A percentile compares a stretch with the other conserved stretches of the same genome.
Evolutionary conservation across 2,329 filamentous ascomycete genomes (phyloP).

Genomic region (Epichloe bromicola): DNA sequence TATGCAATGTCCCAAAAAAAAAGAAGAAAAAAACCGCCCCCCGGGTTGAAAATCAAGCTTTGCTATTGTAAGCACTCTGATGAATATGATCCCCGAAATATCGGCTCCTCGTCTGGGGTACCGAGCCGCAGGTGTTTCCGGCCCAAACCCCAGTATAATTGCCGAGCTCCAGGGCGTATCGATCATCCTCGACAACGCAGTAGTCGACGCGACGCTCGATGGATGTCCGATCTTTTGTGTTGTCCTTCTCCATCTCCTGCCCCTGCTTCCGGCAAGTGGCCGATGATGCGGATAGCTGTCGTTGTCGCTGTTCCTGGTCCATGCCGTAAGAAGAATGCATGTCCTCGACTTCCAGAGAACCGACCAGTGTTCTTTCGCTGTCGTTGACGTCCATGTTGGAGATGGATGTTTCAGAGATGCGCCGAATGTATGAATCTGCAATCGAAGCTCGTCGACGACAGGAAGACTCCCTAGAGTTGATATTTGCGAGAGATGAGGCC

Average conservation of each 20-base stretch:
- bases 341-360: not conserved
- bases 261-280: not conserved
- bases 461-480: not conserved
- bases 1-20: not conserved
- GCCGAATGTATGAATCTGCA: not conserved
- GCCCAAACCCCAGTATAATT: slow-evolving; percentile 14
- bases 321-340: not conserved
- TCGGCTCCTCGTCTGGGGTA: slow-evolving; percentile 7
- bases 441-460: not conserved
- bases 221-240: not conserved
- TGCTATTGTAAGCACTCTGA: slow-evolving; percentile 5
- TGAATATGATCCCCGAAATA: slow-evolving; percentile 12
- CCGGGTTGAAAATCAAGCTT: not conserved
- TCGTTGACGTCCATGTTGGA: slow-evolving; percentile 3
- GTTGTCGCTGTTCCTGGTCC: not conserved
- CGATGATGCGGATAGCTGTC: not conserved
- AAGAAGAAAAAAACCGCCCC: not conserved
- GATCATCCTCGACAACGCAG: slow-evolving; percentile 6
- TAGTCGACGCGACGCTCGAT: slow-evolving; percentile 9
- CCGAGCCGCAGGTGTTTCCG: slow-evolving; percentile 3
- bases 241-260: not conserved
- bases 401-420: not conserved
- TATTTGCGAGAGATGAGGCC: not conserved
- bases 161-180: slow-evolving; percentile 4
- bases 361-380: slow-evolving; percentile 5